A percentile compares a stretch with the other conserved stretches of the same genome.
Evolutionary conservation across 1,284 basidiomycete genomes (phyloP).

Genomic region (Fistulina hepatica): DNA sequence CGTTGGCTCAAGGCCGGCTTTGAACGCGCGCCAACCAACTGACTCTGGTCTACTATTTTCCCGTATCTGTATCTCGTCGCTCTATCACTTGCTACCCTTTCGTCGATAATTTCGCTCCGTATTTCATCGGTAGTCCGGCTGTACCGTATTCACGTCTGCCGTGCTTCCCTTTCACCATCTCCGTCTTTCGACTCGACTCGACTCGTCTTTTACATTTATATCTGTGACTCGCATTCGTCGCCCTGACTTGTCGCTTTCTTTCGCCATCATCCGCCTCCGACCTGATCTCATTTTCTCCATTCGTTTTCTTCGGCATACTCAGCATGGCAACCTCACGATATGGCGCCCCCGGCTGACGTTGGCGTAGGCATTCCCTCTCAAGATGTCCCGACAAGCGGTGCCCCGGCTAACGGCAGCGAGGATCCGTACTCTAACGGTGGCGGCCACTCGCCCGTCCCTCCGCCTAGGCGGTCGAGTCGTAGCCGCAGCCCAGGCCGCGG

Average conservation of each 20-base stretch:
- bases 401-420: not conserved
- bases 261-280: not conserved
- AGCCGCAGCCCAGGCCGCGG: not conserved
- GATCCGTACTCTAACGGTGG: no score
- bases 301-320: not conserved
- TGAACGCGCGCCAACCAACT: not conserved
- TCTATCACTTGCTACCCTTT: no score
- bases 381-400: not conserved
- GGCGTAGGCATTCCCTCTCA: not conserved
- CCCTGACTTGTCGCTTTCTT: not conserved
- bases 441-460: not conserved
- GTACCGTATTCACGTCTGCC: no score
- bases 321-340: not conserved
- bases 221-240: no score
- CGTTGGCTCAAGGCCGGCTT: slow-evolving; percentile 1
- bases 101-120: no score
- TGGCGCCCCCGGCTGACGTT: slow-evolving; percentile 1
- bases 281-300: not conserved
- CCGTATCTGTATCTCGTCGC: no score
- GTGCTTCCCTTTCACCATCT: no score
- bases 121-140: no score
- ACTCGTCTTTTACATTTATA: no score
- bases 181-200: no score
- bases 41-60: no score
- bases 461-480: not conserved